These are phyloP conservation scores for Iris pallida DNA, from an alignment of 116 monocot species.

Conservation along the genomic window DNA sequence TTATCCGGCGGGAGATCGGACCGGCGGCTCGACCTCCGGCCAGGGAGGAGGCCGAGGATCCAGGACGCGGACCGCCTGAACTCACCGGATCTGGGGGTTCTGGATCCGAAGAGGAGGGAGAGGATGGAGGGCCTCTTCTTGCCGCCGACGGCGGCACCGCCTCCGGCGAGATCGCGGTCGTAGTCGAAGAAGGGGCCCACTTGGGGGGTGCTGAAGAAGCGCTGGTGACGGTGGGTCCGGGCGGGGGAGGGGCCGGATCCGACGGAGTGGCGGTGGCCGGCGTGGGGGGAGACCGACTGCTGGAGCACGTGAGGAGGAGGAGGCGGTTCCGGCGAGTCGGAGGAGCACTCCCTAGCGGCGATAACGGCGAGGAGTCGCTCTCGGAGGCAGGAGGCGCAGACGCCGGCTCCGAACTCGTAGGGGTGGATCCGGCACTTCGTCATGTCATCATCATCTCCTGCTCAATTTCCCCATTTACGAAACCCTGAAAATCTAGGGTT, in stretches of 20 bases:
- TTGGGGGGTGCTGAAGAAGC: no score
- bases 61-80: neutral
- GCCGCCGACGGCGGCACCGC: neutral
- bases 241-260: no score
- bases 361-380: conserved; percentile 13
- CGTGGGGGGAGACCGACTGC: neutral
- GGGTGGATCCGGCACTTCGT: conserved; percentile 21
- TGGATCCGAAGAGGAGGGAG: no score
- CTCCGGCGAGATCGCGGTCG: no score
- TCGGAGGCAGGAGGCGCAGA: conserved; percentile 23
- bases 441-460: neutral
- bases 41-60: no score
- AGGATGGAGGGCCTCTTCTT: no score
- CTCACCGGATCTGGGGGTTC: no score
- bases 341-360: neutral
- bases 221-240: no score
- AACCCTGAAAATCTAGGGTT: neutral
- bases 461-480: neutral
- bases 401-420: conserved; percentile 16
- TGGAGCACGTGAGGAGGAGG: neutral
- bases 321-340: neutral
- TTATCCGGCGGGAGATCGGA: neutral
- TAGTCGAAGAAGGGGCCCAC: no score
- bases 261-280: neutral
- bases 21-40: no score